Base-by-base conservation (phyloP, 2,329 filamentous ascomycete genomes). In the Penicillium sp. region DNA sequence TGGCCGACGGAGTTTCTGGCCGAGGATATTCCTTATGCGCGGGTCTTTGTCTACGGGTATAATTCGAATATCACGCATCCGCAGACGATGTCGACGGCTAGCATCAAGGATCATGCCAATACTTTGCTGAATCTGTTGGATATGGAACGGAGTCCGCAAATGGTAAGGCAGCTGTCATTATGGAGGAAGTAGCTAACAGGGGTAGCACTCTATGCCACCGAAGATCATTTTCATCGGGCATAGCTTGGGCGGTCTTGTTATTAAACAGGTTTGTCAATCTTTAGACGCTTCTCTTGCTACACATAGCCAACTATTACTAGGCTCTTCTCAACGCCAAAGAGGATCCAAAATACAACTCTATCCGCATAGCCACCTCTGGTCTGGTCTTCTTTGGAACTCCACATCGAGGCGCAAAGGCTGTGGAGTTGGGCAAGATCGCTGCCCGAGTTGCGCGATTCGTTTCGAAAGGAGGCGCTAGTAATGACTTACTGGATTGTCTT, bases 321-420 rank as follows among this genome's bases (percentile, higher is more conserved):
- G 59, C 59, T 1, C 44, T 63, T 7, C 39, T 62, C 2, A 60
- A 63, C 30, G 59, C 59, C 7, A 58, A 60, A 18, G 58, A 60
- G 47, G 58, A 62, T 33, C 52, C 57, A 2, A 61, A 57, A 31
- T 62, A 62, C 29, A 52, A 49, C 4, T 46, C 56, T 1, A 63
- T 64, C 23, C 53, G 57, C 16, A 54, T 42, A 7, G 51, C 59
- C 4, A 64, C 60, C 11, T 53, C 48, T 4, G 60, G 60, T 1
- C 48, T 64, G 1, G 56, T 63, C 3, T 64, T 64, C 42, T 56
- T 64, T 17, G 59, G 59, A 3, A 61, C 57, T 16, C 60, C 60
- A 5, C 60, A 64, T 32, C 54, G 56, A 17, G 59, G 60, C 3
- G 54, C 53, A 3, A 60, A 58, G 11, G 56, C 56, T 3, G 56